Evolutionary conservation across 73 alveolate species (phyloP), one percentile per base, ranked within the genome.

Genomic region (Halteria grandinella): DNA sequence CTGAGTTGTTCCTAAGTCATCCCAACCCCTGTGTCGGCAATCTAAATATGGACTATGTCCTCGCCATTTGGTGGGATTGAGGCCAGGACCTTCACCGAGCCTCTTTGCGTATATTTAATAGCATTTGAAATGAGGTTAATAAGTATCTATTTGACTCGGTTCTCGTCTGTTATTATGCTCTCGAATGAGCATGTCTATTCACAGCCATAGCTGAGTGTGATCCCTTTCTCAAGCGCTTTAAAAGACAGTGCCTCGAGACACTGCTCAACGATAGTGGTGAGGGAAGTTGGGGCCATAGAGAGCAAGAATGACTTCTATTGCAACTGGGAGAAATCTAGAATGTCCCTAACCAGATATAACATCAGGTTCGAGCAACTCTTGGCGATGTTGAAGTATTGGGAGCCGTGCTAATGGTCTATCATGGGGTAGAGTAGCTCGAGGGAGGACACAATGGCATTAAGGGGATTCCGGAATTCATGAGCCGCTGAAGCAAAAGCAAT

Each of bases 51-150:
- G n/a, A n/a, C n/a, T n/a, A n/a, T n/a, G n/a, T n/a, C n/a, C n/a
- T n/a, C n/a, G n/a, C n/a, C n/a, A n/a, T n/a, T n/a, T n/a, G n/a
- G n/a, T n/a, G n/a, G n/a, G n/a, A n/a, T n/a, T n/a, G n/a, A n/a
- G 2, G 28, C 83, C 24, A 72, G 7, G 10, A 82, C 39, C 37
- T 82, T 62, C 7, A 83, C 85, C 8, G n/a, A 45, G 20, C 93
- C 93, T 20, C 17, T 21, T 36, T 28, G 7, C 7, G 93, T 78
- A 55, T 49, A 84, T 50, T 84, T 84, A 12, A 84, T 63, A 1
- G 86, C 89, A 66, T 84, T 84, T 2, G 86, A 57, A 11, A 84
- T 55, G 6, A 84, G 51, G 43, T 84, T 84, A 11, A 84, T 78
- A 6, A 84, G 53, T n/a, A 79, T 64, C 53, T 84, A 54, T 44